These are phyloP conservation scores for Talaromyces funiculosus DNA, from an alignment of 2,329 filamentous ascomycete species.

Conservation along the genomic window DNA sequence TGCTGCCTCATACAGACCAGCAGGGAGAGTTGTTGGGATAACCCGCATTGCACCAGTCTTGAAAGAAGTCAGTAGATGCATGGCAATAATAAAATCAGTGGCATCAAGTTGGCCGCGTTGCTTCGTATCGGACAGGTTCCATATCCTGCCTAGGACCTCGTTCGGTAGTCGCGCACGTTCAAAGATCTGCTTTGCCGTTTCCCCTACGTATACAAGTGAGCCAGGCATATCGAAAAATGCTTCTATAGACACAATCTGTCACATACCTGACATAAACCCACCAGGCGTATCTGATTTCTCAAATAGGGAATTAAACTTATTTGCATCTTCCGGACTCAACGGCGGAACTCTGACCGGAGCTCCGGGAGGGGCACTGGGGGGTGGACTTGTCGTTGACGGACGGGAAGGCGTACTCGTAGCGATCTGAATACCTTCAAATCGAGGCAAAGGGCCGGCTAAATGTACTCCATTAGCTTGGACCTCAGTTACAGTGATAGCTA, in stretches of 20 bases:
- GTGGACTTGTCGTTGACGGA: constrained; percentile 48
- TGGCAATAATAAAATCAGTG: constrained; percentile 95
- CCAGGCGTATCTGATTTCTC: constrained; percentile 77
- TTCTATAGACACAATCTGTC: neutral
- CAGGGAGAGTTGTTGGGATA: constrained; percentile 73
- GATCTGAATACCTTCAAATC: constrained; percentile 72
- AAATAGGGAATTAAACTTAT: constrained; percentile 84
- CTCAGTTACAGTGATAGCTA: neutral
- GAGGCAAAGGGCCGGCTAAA: constrained; percentile 72
- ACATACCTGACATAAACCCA: constrained; percentile 64
- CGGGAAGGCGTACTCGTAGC: constrained; percentile 39
- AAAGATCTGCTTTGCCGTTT: constrained; percentile 88
- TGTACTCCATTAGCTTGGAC: neutral
- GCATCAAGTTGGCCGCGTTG: constrained; percentile 79
- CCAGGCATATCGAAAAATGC: neutral
- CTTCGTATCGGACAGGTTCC: constrained; percentile 90
- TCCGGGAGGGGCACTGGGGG: constrained; percentile 33
- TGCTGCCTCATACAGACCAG: constrained; percentile 84
- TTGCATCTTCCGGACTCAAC: constrained; percentile 78
- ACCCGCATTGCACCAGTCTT: constrained; percentile 76
- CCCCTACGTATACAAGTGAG: constrained; percentile 48
- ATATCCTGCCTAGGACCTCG: constrained; percentile 87
- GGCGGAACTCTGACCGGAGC: constrained; percentile 81
- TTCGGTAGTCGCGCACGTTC: constrained; percentile 87
- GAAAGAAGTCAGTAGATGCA: constrained; percentile 91